These are phyloP conservation scores for Lachnellula subtilissima DNA, from an alignment of 2,329 filamentous ascomycete genomes.

Conservation along the genomic window DNA sequence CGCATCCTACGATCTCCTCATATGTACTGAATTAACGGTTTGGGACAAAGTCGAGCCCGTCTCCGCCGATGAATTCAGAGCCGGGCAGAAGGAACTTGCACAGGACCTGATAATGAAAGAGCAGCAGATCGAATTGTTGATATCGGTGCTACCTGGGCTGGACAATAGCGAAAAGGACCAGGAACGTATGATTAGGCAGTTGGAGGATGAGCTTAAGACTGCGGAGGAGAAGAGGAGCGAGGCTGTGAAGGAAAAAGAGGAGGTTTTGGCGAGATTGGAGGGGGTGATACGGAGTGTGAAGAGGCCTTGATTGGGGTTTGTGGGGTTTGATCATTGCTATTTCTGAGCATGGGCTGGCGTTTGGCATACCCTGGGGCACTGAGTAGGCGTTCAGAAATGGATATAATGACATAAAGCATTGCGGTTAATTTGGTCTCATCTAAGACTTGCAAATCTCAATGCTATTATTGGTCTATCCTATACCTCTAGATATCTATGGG, in stretches of 20 bases:
- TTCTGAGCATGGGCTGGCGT: conserved; percentile 11
- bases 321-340: background rate
- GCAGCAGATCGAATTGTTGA: conserved; percentile 75
- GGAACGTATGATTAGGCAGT: conserved; percentile 57
- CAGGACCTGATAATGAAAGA: conserved; percentile 74
- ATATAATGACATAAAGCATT: background rate
- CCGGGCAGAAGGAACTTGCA: conserved; percentile 67
- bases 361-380: conserved; percentile 7
- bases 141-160: conserved; percentile 69
- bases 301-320: conserved; percentile 43
- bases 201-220: conserved; percentile 60
- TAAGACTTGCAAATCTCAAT: background rate
- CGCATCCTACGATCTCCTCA: background rate
- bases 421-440: background rate
- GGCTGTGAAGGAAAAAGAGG: conserved; percentile 59
- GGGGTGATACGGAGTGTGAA: conserved; percentile 55
- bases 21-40: conserved; percentile 3
- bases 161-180: conserved; percentile 76
- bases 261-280: conserved; percentile 56
- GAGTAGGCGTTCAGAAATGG: conserved; percentile 13
- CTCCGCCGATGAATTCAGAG: conserved; percentile 58
- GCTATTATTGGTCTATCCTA: background rate
- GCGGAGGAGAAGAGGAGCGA: conserved; percentile 59
- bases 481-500: background rate
- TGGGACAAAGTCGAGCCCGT: conserved; percentile 51